Conservation (phyloP, 331 rosid genomes). For the Rhamnella rubrinervis region DNA sequence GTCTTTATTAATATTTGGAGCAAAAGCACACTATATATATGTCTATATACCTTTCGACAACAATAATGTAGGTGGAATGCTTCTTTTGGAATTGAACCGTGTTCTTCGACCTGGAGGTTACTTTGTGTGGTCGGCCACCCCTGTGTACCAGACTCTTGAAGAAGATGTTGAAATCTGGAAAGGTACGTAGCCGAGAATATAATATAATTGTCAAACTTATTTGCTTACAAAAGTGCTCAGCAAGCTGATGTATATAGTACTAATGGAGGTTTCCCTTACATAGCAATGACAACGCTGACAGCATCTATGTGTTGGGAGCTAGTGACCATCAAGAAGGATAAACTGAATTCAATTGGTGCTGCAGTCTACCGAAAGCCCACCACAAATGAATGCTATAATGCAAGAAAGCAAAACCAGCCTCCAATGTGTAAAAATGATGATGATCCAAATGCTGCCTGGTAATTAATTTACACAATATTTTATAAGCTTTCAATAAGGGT, state of each 20-base stretch:
- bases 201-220: too few relatives aligned
- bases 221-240: not conserved
- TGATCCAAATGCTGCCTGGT: constrained; percentile 96
- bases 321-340: constrained; percentile 69
- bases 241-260: not conserved
- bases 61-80: constrained; percentile 52
- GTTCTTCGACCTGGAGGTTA: constrained; percentile 81
- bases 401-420: constrained; percentile 63
- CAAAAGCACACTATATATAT: constrained; percentile 9
- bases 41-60: too few relatives aligned
- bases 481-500: too few relatives aligned
- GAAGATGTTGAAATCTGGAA: constrained; percentile 89
- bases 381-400: constrained; percentile 69
- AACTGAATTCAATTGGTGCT: constrained; percentile 56
- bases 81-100: constrained; percentile 83
- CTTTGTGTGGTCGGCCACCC: constrained; percentile 92
- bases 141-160: constrained; percentile 75
- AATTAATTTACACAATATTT: not conserved
- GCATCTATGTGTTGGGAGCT: constrained; percentile 91
- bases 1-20: not conserved
- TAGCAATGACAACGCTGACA: constrained; percentile 74
- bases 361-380: constrained; percentile 83
- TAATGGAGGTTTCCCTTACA: not conserved
- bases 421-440: constrained; percentile 74
- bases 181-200: constrained; percentile 23